Base-by-base conservation (phyloP, 805 yeast species). In the fission yeast (Schizosaccharomyces pombe) region DNA sequence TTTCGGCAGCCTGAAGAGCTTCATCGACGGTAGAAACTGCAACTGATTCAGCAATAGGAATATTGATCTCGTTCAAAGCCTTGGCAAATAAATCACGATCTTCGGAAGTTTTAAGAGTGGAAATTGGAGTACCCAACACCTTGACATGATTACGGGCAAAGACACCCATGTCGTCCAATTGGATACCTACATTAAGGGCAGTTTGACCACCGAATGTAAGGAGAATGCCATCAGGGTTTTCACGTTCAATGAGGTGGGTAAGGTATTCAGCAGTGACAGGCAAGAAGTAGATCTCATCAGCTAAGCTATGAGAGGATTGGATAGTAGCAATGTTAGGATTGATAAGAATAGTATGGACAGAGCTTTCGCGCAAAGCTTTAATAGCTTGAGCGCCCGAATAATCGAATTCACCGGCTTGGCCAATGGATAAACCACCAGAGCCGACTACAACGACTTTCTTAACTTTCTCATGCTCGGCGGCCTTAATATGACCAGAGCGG, bases 141-240 rank as follows among this genome's bases (percentile, higher is more conserved):
- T 86, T 87, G 64, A 91, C 86, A 60, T 83, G 83, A 67, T 83
- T 85, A 61, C 94, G 75, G 60, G 82, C 85, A 63, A 93, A 81
- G 56, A 85, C 85, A 59, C 96, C 97, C 86, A 84, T 82, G 70
- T 86, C 83, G 58, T 91, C 95, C 59, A 91, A 76, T 63, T 85
- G 82, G 54, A 91, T 93, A 70, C 97, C 97, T 57, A 89, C 95
- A 65, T 87, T 91, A 63, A 91, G 75, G 59, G 82, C 98, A 33
- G 99, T 91, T 72, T 91, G 99, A 60, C 99, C 99, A 64, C 99
- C 99, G 67, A 91, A 91, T 2, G 98, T 89, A 65, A 89, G 75
- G 64, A 89, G 73, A 55, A 91, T 87, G 52, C 95, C 97, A 69
- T 91, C 97, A 43, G 98, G 98, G 61, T 78, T 77, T 72, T 91